phyloP scores from a whole-genome alignment of 495 filamentous ascomycete species.

The Aspergillus affinis region DNA sequence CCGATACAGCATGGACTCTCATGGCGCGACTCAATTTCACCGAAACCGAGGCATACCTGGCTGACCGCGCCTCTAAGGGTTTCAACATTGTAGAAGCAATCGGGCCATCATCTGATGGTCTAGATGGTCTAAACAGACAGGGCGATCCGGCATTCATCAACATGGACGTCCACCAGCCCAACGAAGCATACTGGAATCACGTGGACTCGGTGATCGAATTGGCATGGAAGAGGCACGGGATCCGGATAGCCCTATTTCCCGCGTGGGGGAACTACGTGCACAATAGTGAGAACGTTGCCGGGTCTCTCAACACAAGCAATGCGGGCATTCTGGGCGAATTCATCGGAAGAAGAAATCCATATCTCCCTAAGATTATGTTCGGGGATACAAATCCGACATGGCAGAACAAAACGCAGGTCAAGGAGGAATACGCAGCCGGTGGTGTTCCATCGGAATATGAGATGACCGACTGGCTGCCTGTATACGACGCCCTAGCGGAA shows the following conservation, averaged over 20 bases:
- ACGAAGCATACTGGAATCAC: slow-evolving; percentile 12
- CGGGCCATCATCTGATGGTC: background rate
- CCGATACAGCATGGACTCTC: slow-evolving; percentile 16
- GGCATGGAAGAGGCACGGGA: slow-evolving; percentile 10
- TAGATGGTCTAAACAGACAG: slow-evolving; percentile 8
- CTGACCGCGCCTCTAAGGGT: slow-evolving; percentile 6
- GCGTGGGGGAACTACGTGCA: slow-evolving; percentile 6
- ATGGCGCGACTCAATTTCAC: slow-evolving; percentile 11
- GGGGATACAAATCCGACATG: slow-evolving; percentile 7
- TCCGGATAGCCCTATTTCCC: slow-evolving; percentile 7
- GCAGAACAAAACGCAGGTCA: slow-evolving; percentile 8
- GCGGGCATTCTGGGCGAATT: slow-evolving; percentile 1
- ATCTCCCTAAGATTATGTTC: slow-evolving; percentile 7
- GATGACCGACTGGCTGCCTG: slow-evolving; percentile 1
- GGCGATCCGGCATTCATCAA: slow-evolving; percentile 10
- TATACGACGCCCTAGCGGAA: slow-evolving; percentile 9
- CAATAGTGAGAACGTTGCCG: background rate
- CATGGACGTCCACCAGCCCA: slow-evolving; percentile 1
- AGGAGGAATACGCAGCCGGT: slow-evolving; percentile 2
- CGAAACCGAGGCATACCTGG: slow-evolving; percentile 9
- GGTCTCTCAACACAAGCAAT: background rate
- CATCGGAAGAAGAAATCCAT: slow-evolving; percentile 8
- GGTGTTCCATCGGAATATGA: slow-evolving; percentile 1
- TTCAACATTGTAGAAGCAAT: slow-evolving; percentile 7
- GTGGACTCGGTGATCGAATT: slow-evolving; percentile 8